Base-by-base conservation (phyloP, 495 filamentous ascomycete species). In the Articulospora tetracladia region DNA sequence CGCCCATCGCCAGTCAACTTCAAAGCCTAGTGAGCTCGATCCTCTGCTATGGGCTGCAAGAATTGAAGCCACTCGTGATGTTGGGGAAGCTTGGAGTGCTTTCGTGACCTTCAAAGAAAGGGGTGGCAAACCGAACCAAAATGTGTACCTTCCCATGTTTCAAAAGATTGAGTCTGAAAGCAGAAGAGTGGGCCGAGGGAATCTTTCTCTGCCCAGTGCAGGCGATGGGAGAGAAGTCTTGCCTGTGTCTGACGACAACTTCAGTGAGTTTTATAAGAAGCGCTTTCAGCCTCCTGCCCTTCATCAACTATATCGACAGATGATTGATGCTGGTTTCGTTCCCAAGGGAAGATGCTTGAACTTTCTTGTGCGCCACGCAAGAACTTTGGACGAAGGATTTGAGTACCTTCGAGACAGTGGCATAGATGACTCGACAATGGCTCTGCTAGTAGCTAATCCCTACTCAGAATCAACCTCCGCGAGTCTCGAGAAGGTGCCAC, bases 111-210 rank as follows among this genome's bases (percentile, higher is more conserved):
- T 57, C 28, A 1, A 55, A 19, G 3, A 50, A 32, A 17, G 41
- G 19, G 54, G 57, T 13, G 55, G 59, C 0, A 27, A 51, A 15
- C 60, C 68, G 15, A 57, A 20, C 13, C 15, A 39, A 20, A 28
- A 28, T 11, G 66, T 70, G 61, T 70, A 60, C 28, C 26, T 61
- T n/a, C 60, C 64, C 6, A 70, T 70, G 65, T 63, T 66, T 26
- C 26, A 60, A 20, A 70, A 68, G 51, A 49, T 70, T 19, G 26
- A 39, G 11, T 66, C 30, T 51, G 63, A 70, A 22, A 30, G 12
- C n/a, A 46, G 32, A 41, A 50, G 58, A 54, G 39, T 44, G 8
- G 59, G 52, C 17, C 53, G 52, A 24, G 32, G 25, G 8, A 17
- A 20, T 10, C 4, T 17, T 28, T 49, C 26, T 24, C 25, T 39